These are phyloP conservation scores for Fusarium metavorans DNA, from an alignment of 2,329 filamentous ascomycete genomes.

Conservation along the genomic window DNA sequence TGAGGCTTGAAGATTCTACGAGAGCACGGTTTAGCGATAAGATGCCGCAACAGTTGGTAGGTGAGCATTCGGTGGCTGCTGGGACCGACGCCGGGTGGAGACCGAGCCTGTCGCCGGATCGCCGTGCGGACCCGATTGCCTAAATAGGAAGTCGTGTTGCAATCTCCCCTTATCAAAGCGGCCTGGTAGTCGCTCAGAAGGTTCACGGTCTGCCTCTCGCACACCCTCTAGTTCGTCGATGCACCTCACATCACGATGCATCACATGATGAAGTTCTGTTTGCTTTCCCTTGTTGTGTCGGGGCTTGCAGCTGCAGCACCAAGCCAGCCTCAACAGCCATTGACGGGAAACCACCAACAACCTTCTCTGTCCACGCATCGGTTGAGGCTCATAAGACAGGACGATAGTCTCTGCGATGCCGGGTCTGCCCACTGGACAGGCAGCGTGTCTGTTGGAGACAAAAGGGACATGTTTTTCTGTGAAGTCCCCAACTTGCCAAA, in stretches of 20 bases:
- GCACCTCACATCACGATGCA: background rate
- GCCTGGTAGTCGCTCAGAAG: no score
- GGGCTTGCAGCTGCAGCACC: background rate
- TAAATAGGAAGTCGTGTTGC: background rate
- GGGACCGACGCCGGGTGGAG: background rate
- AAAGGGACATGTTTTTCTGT: background rate
- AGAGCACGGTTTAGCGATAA: no score
- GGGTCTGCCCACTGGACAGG: background rate
- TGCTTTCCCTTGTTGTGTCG: background rate
- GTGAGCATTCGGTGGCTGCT: no score
- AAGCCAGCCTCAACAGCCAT: background rate
- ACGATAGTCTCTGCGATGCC: background rate
- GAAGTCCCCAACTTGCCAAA: accelerated
- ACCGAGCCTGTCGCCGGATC: background rate
- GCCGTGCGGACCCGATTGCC: background rate
- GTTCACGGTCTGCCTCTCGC: background rate
- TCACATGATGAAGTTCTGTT: background rate
- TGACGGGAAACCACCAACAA: background rate
- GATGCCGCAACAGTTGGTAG: no score
- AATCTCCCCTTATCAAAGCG: background rate
- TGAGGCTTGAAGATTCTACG: no score
- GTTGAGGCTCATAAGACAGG: background rate
- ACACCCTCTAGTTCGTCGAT: background rate
- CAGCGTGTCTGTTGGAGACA: background rate
- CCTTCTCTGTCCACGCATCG: background rate